phyloP scores from a whole-genome alignment of 345 rosid species.

The Pistacia integerrima region DNA sequence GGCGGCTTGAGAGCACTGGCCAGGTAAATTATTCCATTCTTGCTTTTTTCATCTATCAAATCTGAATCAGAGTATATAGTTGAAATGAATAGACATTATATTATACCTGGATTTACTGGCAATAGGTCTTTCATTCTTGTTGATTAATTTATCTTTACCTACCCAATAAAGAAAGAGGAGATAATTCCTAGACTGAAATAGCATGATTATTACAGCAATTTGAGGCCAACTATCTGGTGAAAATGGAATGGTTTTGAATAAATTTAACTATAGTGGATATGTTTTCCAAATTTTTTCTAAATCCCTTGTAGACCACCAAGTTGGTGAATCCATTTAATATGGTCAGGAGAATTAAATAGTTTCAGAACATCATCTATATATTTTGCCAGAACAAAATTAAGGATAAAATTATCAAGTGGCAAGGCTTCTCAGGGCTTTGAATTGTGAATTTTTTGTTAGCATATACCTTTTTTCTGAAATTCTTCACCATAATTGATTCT shows the following conservation, averaged over 20 bases:
- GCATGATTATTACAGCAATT: slow-evolving; percentile 1
- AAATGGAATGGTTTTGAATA: background rate
- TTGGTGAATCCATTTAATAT: background rate
- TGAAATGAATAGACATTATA: background rate
- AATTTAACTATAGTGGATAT: background rate
- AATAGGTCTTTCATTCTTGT: background rate
- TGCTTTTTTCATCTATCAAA: background rate
- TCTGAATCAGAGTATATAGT: slow-evolving; percentile 6
- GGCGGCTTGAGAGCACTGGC: slow-evolving; percentile 82
- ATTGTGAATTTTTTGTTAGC: background rate
- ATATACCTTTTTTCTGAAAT: background rate
- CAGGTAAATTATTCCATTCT: slow-evolving; percentile 56
- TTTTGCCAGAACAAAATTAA: background rate
- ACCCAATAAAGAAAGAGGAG: background rate
- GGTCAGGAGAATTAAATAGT: background rate
- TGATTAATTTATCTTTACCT: background rate
- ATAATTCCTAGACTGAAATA: slow-evolving; percentile 9
- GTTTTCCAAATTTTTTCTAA: background rate
- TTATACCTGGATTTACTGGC: background rate
- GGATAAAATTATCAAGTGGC: background rate
- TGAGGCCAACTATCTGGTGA: background rate
- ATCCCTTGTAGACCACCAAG: background rate
- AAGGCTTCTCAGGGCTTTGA: background rate
- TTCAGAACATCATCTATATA: no score
- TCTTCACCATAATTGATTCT: background rate